Conservation (phyloP, 306 rosid species). For the Amphicarpaea edgeworthii region DNA sequence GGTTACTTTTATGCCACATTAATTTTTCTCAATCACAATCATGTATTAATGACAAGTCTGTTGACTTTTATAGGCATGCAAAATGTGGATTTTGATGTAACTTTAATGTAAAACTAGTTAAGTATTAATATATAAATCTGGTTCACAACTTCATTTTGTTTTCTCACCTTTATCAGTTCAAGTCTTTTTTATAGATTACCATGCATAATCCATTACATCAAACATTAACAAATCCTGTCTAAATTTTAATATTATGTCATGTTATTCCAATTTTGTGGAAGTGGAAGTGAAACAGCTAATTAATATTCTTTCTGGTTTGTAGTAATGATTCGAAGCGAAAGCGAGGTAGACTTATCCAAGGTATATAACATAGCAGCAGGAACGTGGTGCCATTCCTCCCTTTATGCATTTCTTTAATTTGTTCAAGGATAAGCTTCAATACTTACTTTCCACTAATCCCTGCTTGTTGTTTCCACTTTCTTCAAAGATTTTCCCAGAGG, state of each 20-base stretch:
- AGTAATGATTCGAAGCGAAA: neutral
- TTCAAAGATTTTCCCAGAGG: constrained; percentile 42
- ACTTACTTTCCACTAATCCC: constrained; percentile 2
- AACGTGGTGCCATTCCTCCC: neutral
- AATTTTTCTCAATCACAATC: too few species aligned
- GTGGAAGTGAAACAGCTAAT: neutral
- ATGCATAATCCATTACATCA: neutral
- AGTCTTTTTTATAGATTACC: too few species aligned
- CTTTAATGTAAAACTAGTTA: too few species aligned
- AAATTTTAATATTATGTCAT: too few species aligned
- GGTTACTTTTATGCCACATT: too few species aligned
- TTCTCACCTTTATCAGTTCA: neutral
- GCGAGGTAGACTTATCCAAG: neutral
- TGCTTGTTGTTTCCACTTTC: constrained; percentile 44
- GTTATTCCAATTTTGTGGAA: neutral
- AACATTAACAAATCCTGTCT: neutral
- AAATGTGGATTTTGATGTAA: too few species aligned
- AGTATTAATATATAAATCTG: too few species aligned
- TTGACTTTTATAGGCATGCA: too few species aligned
- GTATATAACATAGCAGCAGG: constrained; percentile 20
- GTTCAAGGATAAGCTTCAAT: neutral
- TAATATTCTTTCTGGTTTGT: constrained; percentile 23
- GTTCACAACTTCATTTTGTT: neutral
- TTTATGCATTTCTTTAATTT: neutral
- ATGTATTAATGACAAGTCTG: too few species aligned